phyloP scores from a whole-genome alignment of 2,329 filamentous ascomycete species.

The Sphaerostilbella broomeana region DNA sequence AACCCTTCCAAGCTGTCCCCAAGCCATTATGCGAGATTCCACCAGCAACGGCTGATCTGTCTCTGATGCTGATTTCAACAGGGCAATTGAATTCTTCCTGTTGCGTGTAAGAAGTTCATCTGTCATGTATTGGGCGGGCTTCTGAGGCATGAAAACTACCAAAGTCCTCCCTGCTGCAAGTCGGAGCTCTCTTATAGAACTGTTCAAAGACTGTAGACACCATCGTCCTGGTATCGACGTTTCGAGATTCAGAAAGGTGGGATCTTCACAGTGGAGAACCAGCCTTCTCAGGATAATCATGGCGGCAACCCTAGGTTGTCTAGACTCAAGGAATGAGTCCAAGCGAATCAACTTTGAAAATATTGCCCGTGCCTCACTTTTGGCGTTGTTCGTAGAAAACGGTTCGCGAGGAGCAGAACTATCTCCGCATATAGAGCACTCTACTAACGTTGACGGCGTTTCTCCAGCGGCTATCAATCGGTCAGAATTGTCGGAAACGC shows the following conservation, averaged over 20 bases:
- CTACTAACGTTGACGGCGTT: not conserved
- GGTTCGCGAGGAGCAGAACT: not conserved
- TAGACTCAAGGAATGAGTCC: constrained; percentile 44
- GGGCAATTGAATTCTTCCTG: constrained; percentile 60
- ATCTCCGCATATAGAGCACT: constrained; percentile 24
- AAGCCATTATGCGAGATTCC: constrained; percentile 79
- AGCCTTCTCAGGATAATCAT: constrained; percentile 67
- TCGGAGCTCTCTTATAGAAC: constrained; percentile 77
- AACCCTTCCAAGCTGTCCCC: constrained; percentile 74
- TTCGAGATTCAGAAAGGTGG: constrained; percentile 58
- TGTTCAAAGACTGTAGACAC: constrained; percentile 74
- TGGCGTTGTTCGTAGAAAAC: constrained; percentile 16
- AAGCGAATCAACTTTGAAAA: constrained; percentile 42
- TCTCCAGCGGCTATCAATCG: constrained; percentile 1
- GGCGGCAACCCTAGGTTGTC: constrained; percentile 59
- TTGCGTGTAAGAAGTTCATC: constrained; percentile 35
- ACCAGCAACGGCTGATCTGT: constrained; percentile 61
- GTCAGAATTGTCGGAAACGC: constrained; percentile 15
- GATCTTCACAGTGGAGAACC: constrained; percentile 57
- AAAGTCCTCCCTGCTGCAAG: constrained; percentile 69
- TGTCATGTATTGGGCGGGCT: constrained; percentile 14
- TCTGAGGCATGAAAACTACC: constrained; percentile 52
- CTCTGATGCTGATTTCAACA: constrained; percentile 66
- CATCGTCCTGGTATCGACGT: constrained; percentile 66
- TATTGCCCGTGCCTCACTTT: constrained; percentile 35